Base-by-base conservation (phyloP, 139 green algal genomes). In the Chlorella vulgaris region DNA sequence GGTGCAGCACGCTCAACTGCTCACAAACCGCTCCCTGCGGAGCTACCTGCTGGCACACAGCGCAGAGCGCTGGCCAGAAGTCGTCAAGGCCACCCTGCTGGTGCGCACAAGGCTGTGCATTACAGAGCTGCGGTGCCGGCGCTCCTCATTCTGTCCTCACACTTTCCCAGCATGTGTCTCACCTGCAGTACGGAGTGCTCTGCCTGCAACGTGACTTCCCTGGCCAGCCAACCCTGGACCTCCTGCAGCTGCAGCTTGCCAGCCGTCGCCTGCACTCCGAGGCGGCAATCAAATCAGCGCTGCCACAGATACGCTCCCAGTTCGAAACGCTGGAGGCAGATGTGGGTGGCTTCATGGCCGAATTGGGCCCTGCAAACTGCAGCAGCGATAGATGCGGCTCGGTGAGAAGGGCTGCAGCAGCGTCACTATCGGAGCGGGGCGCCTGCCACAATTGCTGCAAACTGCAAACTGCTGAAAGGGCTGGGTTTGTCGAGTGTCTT, bases 61-160 rank as follows among this genome's bases (percentile, higher is more conserved):
- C 0, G 53, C 73, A 0, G 73, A 69, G 24, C 73, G 73, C 24
- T 79, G 73, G 73, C 73, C 73, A 4, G 53, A 79, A 53, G 53
- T 79, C 42, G 73, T 63, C 73, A 79, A 79, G 73, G 51, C 73
- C 35, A 79, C 73, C 35, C 73, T 79, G 73, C 73, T 79, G 65
- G 65, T 71, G 65, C 22, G 65, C 15, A 13, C 28, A 5, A 65
- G 28, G 55, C 5, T 65, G 55, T 58, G 47, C 47, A 58, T 58
- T 10, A 10, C 47, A 58, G n/a, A n/a, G n/a, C n/a, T n/a, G n/a
- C n/a, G n/a, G n/a, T n/a, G n/a, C n/a, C n/a, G n/a, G n/a, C n/a
- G n/a, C n/a, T n/a, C 47, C 47, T 58, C 13, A 58, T 58, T 58
- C 47, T 15, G 15, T 58, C 47, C 47, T 58, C n/a, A n/a, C n/a